Conservation (phyloP, 2,329 filamentous ascomycete species). For the Penicillium glabrum region DNA sequence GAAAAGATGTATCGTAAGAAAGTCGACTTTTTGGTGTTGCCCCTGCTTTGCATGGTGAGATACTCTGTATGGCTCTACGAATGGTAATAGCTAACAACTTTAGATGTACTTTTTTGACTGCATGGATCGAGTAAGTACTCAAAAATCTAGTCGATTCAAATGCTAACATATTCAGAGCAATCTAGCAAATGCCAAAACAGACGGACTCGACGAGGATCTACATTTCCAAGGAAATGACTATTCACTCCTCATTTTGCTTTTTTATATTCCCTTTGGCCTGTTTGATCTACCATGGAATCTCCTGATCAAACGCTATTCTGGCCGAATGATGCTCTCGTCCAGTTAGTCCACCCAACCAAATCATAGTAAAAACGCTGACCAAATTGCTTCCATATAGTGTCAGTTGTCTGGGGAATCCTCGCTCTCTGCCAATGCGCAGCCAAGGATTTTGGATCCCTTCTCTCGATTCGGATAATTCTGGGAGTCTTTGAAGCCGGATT, state of each 20-base stretch:
- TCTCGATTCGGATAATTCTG: slow-evolving; percentile 48
- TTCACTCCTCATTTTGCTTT: slow-evolving; percentile 43
- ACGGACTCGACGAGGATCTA: slow-evolving; percentile 47
- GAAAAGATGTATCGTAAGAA: slow-evolving; percentile 41
- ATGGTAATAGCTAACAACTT: slow-evolving; percentile 2
- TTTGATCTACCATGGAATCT: slow-evolving; percentile 50
- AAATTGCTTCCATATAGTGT: slow-evolving; percentile 21
- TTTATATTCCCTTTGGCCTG: slow-evolving; percentile 53
- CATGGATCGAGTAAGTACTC: slow-evolving; percentile 27
- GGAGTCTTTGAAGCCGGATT: slow-evolving; percentile 54
- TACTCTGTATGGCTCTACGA: not conserved
- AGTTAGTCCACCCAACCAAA: slow-evolving; percentile 10
- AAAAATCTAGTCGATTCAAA: not conserved
- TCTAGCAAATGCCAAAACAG: slow-evolving; percentile 48
- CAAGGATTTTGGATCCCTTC: slow-evolving; percentile 49
- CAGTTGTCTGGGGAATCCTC: slow-evolving; percentile 28
- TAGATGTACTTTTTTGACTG: slow-evolving; percentile 43
- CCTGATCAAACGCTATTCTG: slow-evolving; percentile 44
- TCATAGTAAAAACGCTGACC: not conserved
- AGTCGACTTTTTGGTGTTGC: slow-evolving; percentile 46
- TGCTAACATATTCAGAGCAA: slow-evolving; percentile 39
- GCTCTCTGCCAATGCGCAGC: slow-evolving; percentile 51
- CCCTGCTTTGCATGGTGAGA: slow-evolving; percentile 42
- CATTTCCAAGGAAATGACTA: slow-evolving; percentile 37
- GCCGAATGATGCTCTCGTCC: slow-evolving; percentile 39